A percentile compares a stretch with the other conserved stretches of the same genome.
Conservation (phyloP, 148 eudicot species). For the Cornus suecica region DNA sequence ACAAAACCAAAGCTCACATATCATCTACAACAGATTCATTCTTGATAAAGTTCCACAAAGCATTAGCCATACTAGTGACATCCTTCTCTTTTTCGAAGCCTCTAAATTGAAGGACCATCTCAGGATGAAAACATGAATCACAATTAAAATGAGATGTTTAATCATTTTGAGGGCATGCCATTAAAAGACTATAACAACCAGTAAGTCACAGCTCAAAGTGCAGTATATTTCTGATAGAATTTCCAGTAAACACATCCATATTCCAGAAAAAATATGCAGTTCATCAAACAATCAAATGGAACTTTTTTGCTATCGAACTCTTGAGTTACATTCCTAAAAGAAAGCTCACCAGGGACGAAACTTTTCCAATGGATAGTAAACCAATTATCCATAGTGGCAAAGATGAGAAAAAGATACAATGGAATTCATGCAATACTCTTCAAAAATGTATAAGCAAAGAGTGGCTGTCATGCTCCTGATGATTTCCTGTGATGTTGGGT, state of each 20-base stretch:
- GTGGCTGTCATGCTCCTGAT: not conserved
- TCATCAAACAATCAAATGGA: constrained; percentile 7
- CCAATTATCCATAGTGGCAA: not conserved
- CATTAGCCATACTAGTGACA: too few relatives aligned
- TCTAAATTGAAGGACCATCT: too few relatives aligned
- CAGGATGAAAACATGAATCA: too few relatives aligned
- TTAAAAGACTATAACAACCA: too few relatives aligned
- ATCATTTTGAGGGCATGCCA: too few relatives aligned
- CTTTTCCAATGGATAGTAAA: constrained; percentile 1
- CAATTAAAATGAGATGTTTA: too few relatives aligned
- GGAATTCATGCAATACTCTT: not conserved
- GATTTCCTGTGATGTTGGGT: constrained; percentile 2
- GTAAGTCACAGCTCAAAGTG: not conserved
- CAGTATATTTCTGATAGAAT: not conserved
- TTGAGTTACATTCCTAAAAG: not conserved
- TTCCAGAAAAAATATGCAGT: not conserved
- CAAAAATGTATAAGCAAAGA: not conserved
- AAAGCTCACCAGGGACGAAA: constrained; percentile 1
- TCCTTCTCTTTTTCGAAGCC: too few relatives aligned
- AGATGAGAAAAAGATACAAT: not conserved
- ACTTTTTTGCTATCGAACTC: not conserved
- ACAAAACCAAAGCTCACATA: too few relatives aligned
- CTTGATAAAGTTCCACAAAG: too few relatives aligned
- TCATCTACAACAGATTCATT: too few relatives aligned
- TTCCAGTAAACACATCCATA: not conserved